Base-by-base conservation (phyloP, 768 basidiomycete genomes). In the Mycena latifolia region DNA sequence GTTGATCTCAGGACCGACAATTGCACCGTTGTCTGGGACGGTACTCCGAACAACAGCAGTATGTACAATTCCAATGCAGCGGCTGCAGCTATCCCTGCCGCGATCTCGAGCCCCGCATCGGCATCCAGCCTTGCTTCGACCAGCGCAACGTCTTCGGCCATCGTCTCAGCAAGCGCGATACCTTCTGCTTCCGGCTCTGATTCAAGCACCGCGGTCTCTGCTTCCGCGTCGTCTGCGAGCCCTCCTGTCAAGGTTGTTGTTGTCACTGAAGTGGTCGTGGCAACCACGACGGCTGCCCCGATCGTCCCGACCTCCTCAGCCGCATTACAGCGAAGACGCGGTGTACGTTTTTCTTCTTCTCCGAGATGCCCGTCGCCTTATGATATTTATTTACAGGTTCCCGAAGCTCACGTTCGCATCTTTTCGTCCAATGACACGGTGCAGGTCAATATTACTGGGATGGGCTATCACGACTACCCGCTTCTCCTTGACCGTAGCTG, bases 21-120 rank as follows among this genome's bases (percentile, higher is more conserved):
- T 22, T 93, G 92, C 71, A 68, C 77, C 27, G 73, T 89, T 41
- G 80, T 92, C 45, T 93, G 89, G 88, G 77, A 84, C 62, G 84
- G 81, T 31, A 79, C 74, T 27, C 63, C 68, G n/a, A 39, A 62
- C 48, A 72, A 70, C 51, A 71, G 69, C 55, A 59, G 54, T 12
- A 67, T 68, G 25, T 48, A 37, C 22, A 25, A 51, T 35, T n/a
- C n/a, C n/a, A n/a, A n/a, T n/a, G n/a, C n/a, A n/a, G n/a, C n/a
- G n/a, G 37, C 61, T 29, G 15, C 25, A 27, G 65, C 69, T 29
- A 61, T 60, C 31, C 62, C n/a, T 43, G 45, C 45, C 25, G 54
- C 58, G 10, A 48, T 25, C 50, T 52, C 60, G 31, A 46, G 41
- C 47, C 45, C 69, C 6, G 53, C 54, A 29, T 45, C 39, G 35